Percentiles rank a stretch among this genome's conserved stretches.
Evolutionary conservation across 331 rosid species (phyloP).

Genomic region (Quercus lobata): DNA sequence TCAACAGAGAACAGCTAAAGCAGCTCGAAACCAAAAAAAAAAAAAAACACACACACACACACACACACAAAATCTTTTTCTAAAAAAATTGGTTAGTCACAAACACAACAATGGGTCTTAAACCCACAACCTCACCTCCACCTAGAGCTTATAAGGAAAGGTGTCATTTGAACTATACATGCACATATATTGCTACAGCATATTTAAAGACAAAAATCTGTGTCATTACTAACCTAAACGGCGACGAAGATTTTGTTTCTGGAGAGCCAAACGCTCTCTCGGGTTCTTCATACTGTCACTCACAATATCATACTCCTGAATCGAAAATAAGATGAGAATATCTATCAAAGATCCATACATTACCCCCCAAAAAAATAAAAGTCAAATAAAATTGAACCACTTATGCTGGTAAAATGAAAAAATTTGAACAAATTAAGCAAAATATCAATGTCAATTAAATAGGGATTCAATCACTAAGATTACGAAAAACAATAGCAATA

Average conservation of each 20-base stretch:
- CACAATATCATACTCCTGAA: slow-evolving; percentile 84
- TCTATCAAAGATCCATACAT: not conserved
- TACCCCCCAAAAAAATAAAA: not conserved
- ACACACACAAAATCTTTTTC: no score
- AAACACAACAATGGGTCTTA: no score
- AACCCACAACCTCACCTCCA: no score
- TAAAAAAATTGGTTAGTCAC: no score
- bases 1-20: not conserved
- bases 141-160: no score
- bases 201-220: not conserved
- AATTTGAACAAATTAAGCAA: not conserved
- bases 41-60: no score
- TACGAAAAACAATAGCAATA: no score
- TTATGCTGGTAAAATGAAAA: not conserved
- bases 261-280: slow-evolving; percentile 89
- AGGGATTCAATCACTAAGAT: not conserved
- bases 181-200: not conserved
- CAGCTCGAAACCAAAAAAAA: no score
- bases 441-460: not conserved
- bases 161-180: no score
- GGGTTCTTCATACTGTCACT: slow-evolving; percentile 72
- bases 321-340: slow-evolving; percentile 16
- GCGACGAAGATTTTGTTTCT: slow-evolving; percentile 87
- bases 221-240: slow-evolving; percentile 63
- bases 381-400: not conserved